phyloP scores from a whole-genome alignment of 495 filamentous ascomycete species.

The Penicillium parvum region DNA sequence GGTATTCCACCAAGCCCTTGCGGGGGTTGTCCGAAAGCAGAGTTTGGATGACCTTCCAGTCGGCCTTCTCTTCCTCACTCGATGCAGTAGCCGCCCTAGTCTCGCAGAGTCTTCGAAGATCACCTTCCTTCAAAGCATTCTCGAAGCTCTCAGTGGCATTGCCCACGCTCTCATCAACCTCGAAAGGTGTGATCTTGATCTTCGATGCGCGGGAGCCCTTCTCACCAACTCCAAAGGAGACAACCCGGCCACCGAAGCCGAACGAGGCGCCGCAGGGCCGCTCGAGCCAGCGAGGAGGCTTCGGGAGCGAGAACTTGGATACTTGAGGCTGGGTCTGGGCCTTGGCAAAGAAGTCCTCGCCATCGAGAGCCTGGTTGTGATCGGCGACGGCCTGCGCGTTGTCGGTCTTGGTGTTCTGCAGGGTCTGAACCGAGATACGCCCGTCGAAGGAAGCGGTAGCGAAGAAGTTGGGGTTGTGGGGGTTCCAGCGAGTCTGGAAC shows the following conservation, averaged over 20 bases:
- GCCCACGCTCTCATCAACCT: conserved; percentile 81
- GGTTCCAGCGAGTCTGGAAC: conserved; percentile 93
- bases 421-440: conserved; percentile 84
- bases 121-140: conserved; percentile 68
- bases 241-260: conserved; percentile 91
- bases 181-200: conserved; percentile 78
- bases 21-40: conserved; percentile 76
- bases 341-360: conserved; percentile 94
- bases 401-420: conserved; percentile 75
- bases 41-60: conserved; percentile 93
- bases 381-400: conserved; percentile 46
- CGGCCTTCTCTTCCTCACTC: conserved; percentile 85
- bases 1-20: conserved; percentile 74
- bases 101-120: conserved; percentile 76
- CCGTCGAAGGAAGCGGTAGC: conserved; percentile 97
- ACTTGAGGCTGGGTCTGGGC: conserved; percentile 88
- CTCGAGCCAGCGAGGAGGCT: conserved; percentile 88
- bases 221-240: conserved; percentile 64
- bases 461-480: conserved; percentile 82
- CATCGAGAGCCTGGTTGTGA: conserved; percentile 69
- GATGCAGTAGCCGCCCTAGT: conserved; percentile 66
- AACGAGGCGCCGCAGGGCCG: conserved; percentile 84
- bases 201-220: conserved; percentile 65
- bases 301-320: conserved; percentile 76
- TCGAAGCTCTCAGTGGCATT: conserved; percentile 84